Conservation (phyloP, 305 asterid genomes). For the Rubia peregrina region DNA sequence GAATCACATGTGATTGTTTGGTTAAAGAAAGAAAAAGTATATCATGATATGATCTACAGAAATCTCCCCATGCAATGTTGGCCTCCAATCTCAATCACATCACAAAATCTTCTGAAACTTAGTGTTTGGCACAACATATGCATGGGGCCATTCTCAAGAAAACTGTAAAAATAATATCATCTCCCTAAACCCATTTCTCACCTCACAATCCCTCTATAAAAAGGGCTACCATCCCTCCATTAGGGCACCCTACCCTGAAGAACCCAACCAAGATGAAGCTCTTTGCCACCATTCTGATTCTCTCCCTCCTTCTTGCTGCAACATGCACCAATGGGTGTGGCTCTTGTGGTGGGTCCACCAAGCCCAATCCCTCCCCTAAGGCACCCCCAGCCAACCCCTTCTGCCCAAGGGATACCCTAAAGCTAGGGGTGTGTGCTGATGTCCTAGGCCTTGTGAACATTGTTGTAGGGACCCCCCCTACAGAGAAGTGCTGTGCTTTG, state of each 20-base stretch:
- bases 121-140: neutral
- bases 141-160: neutral
- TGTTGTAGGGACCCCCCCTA: constrained; percentile 52
- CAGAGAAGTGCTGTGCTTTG: constrained; percentile 47
- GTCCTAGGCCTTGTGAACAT: constrained; percentile 50
- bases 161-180: constrained; percentile 5
- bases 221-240: constrained; percentile 1
- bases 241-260: constrained; percentile 10
- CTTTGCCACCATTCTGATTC: constrained; percentile 25
- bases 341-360: constrained; percentile 31
- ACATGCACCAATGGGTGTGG: constrained; percentile 41
- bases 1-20: neutral
- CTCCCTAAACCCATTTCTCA: constrained; percentile 9
- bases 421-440: constrained; percentile 65
- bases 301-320: constrained; percentile 37
- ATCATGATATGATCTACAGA: neutral
- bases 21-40: neutral
- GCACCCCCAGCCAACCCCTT: constrained; percentile 46
- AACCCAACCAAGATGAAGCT: neutral
- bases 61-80: neutral
- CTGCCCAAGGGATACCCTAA: constrained; percentile 71
- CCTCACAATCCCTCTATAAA: constrained; percentile 30
- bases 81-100: neutral
- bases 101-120: neutral
- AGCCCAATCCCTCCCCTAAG: constrained; percentile 24